A percentile compares a stretch with the other conserved stretches of the same genome.
phyloP scores from a whole-genome alignment of 768 basidiomycete genomes.

The Megacollybia marginata region DNA sequence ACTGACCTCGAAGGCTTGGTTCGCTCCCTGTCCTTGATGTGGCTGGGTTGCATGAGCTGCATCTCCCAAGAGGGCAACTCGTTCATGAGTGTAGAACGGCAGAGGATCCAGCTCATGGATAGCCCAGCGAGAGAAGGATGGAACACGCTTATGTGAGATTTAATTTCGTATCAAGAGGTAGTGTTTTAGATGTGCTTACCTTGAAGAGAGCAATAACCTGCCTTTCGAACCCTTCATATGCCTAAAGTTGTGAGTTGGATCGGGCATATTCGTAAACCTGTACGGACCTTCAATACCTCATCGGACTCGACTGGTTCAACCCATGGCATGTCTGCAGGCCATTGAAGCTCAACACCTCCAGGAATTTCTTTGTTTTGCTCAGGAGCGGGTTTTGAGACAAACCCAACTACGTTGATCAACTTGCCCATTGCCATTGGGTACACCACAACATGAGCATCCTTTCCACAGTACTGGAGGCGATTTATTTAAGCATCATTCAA shows the following conservation, averaged over 20 bases:
- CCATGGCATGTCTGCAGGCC: no score
- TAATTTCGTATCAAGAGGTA: no score
- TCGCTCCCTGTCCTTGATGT: background rate
- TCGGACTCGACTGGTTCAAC: no score
- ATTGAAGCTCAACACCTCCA: no score
- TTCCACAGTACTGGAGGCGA: constrained; percentile 31
- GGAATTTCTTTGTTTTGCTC: no score
- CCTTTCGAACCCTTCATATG: no score
- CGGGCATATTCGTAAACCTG: no score
- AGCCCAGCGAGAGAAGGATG: constrained; percentile 2
- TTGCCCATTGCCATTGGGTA: constrained; percentile 56
- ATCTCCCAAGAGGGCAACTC: constrained; percentile 4
- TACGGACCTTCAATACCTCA: no score
- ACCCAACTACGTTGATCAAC: constrained; percentile 57
- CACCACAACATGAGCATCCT: constrained; percentile 49
- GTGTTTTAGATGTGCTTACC: no score
- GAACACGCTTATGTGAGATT: background rate
- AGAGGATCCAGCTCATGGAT: constrained; percentile 1
- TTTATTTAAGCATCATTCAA: background rate
- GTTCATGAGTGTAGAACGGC: constrained; percentile 2
- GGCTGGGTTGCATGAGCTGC: background rate
- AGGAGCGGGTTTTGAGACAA: constrained; percentile 32
- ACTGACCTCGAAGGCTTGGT: background rate
- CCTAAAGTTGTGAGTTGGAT: no score
- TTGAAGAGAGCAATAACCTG: no score